Evolutionary conservation across 768 basidiomycete genomes (phyloP), one percentile per base, ranked within the genome.

Genomic region (Suillus plorans): DNA sequence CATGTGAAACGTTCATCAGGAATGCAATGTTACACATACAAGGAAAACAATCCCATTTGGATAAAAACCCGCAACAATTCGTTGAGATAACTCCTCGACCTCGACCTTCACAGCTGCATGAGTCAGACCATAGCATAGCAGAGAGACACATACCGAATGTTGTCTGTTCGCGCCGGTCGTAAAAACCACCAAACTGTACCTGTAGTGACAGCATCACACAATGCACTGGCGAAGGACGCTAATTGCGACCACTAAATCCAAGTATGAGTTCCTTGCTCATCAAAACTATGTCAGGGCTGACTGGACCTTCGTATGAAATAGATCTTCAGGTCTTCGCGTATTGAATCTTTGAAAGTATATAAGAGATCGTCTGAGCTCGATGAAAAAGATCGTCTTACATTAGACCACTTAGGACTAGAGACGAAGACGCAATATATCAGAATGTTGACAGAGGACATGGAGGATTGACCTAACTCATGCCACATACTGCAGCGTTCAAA

Each of bases 121-220:
- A 36, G 10, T 25, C 13, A 5, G 12, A 37, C 7, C 6, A 31
- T 36, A 47, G 13, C 4, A 31, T 36, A 8, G 5, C 16, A 31
- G 37, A 36, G 16, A 42, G 28, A 6, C 49, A 31, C 6, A 12
- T 63, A 73, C 72, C 70, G 63, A 49, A 22, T 28, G 36, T 58
- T 9, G 18, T 52, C 64, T n/a, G 58, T 67, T 28, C 64, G 64
- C 12, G 13, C 55, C 7, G 68, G 58, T 37, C 63, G 68, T 44
- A 73, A 56, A 47, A 64, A 71, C 57, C 63, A 70, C 0, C 58
- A 39, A 12, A 73, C 36, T 22, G 65, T 65, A 18, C 4, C 2
- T 5, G 69, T 73, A 61, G 73, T 71, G 50, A 63, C 13, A 18
- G 44, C 55, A 63, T 72, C 71, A 22, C 73, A 72, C 18, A 63